Base-by-base conservation (phyloP, 164 flowering plant genomes). In the Nelumbo lutea region DNA sequence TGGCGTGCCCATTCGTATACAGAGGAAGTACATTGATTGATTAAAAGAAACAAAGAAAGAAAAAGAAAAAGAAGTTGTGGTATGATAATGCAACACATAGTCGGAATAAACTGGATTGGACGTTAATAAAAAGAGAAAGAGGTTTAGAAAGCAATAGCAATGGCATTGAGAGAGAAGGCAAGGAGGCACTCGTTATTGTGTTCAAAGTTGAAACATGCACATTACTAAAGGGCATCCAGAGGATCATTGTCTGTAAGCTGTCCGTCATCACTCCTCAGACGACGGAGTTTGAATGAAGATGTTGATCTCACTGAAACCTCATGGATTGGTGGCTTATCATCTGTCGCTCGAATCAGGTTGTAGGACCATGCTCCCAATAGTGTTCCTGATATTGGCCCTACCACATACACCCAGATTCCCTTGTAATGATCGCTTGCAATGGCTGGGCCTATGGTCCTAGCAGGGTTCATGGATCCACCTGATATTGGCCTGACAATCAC, bases 391-490 rank as follows among this genome's bases (percentile, higher is more conserved):
- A 85, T 68, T 2, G 97, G 97, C 15, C 93, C 97, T 47, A 83
- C 73, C 5, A 87, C 1, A 70, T 90, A 92, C 44, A 92, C 88
- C 97, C 96, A 92, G 3, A 92, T 44, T 11, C 78, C 90, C 40
- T 87, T 76, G 66, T 79, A 90, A 52, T 75, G 69, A 2, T 67
- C 41, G 65, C 97, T 89, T 2, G 90, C 94, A 59, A 92, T 11
- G n/a, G 96, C 96, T 2, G 97, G 97, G 1, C 92, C 97, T 40
- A 92, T 41, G 1, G 83, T 86, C 71, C 96, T 86, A 55, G 88
- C 96, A 1, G 97, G 97, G 82, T 92, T 90, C 97, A 88, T 90
- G 6, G 97, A 90, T 63, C 93, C 97, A 47, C 97, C 96, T 60
- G 96, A 92, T 74, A 92, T 38, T 27, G 93, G 93, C 72, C 94